Evolutionary conservation across 1,284 basidiomycete genomes (phyloP), one percentile per base, ranked within the genome.

Genomic region (Xerocomus minutiporus): DNA sequence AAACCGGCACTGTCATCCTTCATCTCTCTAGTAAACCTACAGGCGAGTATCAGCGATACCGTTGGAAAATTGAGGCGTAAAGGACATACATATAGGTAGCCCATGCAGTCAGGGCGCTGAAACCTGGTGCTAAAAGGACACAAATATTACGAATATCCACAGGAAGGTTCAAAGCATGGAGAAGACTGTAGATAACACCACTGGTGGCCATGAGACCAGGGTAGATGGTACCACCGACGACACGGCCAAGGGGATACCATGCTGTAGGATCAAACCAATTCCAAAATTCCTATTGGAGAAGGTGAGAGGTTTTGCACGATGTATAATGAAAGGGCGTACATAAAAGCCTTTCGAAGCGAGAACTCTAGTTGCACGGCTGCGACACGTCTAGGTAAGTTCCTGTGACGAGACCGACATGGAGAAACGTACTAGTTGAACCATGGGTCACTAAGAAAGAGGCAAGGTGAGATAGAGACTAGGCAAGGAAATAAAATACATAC

Each of bases 191-290:
- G 68, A 99, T 98, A 62, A 97, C 84, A 53, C 95, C 96, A 59
- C 91, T 93, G 11, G 97, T 99, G 29, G 92, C 91, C 96, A 99
- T 98, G 43, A 98, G 77, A 60, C 93, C 97, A 3, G 97, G 97
- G 70, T 98, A 99, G 65, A 99, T 91, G 9, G 97, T 99, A 44
- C 96, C 96, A 51, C 97, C 97, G 41, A 98, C 96, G 46, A 97
- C 94, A 66, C 97, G 90, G 45, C 97, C 97, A 2, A 99, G 85
- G 12, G 97, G 97, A 68, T 99, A 99, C 97, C 93, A 96, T 63
- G 95, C 95, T 5, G 97, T 97, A 32, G 95, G 93, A 73, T 99
- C 97, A 71, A 99, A 99, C 97, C 97, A 99, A 71, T 99, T 99
- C 96, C 92, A 99, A 74, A 95, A 99, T 84, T 89, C 94, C 93